A percentile compares a stretch with the other conserved stretches of the same genome.
These are phyloP conservation scores for Cercophora scortea DNA, from an alignment of 495 filamentous ascomycete genomes.

Conservation along the genomic window DNA sequence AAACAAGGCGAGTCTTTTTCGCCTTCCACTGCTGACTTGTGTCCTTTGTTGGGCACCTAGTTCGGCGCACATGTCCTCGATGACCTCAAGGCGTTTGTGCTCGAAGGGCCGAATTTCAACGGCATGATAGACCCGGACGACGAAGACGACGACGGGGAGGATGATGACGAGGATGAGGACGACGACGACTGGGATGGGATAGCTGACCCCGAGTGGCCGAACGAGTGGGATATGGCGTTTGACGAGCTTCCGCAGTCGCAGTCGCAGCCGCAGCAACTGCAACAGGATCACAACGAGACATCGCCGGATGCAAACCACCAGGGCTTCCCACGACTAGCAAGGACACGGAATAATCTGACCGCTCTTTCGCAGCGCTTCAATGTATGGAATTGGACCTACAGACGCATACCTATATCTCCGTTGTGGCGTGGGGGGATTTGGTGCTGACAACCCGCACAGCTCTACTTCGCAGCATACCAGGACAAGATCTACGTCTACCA, in stretches of 20 bases:
- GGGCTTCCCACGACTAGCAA: constrained; percentile 25
- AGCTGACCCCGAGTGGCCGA: neutral
- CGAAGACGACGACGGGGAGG: constrained; percentile 11
- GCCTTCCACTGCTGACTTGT: neutral
- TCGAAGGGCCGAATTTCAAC: constrained; percentile 1
- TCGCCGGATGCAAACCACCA: constrained; percentile 1
- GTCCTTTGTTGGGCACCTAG: constrained; percentile 6
- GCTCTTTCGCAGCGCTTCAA: constrained; percentile 43
- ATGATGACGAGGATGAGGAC: constrained; percentile 11
- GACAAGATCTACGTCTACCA: constrained; percentile 67
- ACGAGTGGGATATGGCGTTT: neutral
- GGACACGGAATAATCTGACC: constrained; percentile 39
- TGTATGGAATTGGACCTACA: constrained; percentile 11
- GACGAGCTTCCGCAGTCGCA: neutral
- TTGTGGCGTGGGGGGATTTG: too few relatives aligned
- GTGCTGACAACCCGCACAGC: constrained; percentile 16
- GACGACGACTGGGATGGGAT: constrained; percentile 1
- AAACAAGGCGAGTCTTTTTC: neutral
- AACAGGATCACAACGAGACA: neutral
- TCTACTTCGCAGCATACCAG: constrained; percentile 72
- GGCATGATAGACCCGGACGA: constrained; percentile 7
- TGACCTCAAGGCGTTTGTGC: constrained; percentile 16
- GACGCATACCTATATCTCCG: too few relatives aligned
- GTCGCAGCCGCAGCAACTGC: too few relatives aligned
- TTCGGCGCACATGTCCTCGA: constrained; percentile 17